Evolutionary conservation across 352 stramenopile genomes (phyloP), one percentile per base, ranked within the genome.

Genomic region (Pythium catenulatum): DNA sequence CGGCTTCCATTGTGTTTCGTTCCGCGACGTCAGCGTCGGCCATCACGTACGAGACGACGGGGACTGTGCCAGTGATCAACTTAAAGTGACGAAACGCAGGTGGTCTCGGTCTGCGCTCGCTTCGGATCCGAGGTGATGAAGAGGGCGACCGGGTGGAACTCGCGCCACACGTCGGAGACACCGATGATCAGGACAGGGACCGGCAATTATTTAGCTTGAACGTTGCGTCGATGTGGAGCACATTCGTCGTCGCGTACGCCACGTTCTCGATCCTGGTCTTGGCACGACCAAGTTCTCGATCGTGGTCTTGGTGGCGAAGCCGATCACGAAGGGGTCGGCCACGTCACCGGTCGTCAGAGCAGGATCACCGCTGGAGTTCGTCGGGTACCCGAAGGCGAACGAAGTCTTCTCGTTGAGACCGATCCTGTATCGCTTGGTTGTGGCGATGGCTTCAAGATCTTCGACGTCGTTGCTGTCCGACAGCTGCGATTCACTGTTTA

Each of bases 151-250:
- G n/a, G n/a, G n/a, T n/a, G n/a, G n/a, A n/a, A n/a, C n/a, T n/a
- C n/a, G n/a, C n/a, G 46, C 27, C 37, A 41, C 2, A 78, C 23
- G 54, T 84, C 77, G 0, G 65, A 84, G 3, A 84, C 63, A 30
- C 77, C 77, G 23, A 84, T 39, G 0, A 78, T 48, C 23, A 78
- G 15, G 19, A 61, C 46, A 2, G 77, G 65, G 32, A 78, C 1
- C 77, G 14, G 4, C 25, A 66, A 23, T 23, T 59, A 32, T 84
- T 84, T 1, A 54, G n/a, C 50, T 84, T 84, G 63, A 77, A 63
- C 7, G 50, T 78, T 3, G 46, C 63, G 52, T 83, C 76, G 46
- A 76, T 66, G 19, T 76, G 59, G 25, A 83, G 36, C 23, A 76
- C 61, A 32, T 69, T 34, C 23, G 30, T 30, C 4, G n/a, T 32